Base-by-base conservation (phyloP, 345 rosid species). In the Viola odorata region DNA sequence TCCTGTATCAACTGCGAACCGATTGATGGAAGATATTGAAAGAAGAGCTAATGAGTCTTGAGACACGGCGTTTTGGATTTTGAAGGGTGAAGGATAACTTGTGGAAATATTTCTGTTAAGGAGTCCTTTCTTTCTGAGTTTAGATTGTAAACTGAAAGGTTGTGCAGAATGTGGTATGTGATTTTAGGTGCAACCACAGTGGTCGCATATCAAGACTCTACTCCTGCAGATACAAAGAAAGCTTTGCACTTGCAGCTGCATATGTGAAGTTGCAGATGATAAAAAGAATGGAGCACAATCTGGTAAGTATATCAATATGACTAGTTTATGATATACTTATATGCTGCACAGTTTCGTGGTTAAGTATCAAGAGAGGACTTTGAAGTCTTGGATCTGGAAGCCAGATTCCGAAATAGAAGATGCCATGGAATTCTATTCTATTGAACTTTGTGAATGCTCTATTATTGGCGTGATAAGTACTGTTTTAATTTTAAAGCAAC, bases 1-100 rank as follows among this genome's bases (percentile, higher is more conserved):
- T 61, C 72, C 62, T 6, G 39, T 61, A 8, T 54, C 66, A 36
- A 50, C 12, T 61, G 66, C 72, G 32, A 61, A 41, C 55, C 62
- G 0, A 57, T 41, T 68, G 61, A 61, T 68, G 3, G 61, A 55
- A 16, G 55, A 60, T 4, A 68, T 68, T 12, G 54, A 40, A 47
- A 39, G 12, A 15, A 61, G 61, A 41, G 61, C 32, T 4, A 47
- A 47, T 6, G 50, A 47, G 13, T 4, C 11, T 7, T 47, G 13
- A 47, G 10, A n/a, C 13, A 7, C n/a, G n/a, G 32, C 1, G 32
- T 23, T 23, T 23, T 23, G 32, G 32, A 23, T 23, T 23, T 23
- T 23, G 32, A 23, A 23, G 37, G 32, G 38, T 51, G 37, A 16
- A 6, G n/a, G 55, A 10, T 15, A 51, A 16, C 6, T 4, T 9